phyloP scores from a whole-genome alignment of 2,329 filamentous ascomycete species.

The Tolypocladium ovalisporum region DNA sequence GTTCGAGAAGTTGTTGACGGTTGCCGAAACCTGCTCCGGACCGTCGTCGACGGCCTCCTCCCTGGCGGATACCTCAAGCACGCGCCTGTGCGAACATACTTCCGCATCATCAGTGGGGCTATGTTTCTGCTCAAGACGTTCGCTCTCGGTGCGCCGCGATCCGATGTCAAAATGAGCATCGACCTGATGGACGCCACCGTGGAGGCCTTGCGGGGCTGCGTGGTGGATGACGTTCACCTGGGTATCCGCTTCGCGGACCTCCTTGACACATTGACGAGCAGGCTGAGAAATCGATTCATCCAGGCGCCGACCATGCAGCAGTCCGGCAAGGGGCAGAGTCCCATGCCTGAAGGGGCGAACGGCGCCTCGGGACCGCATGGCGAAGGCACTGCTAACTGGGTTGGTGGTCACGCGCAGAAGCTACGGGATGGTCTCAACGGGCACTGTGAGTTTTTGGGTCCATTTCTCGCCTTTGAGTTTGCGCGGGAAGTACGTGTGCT shows the following conservation, averaged over 20 bases:
- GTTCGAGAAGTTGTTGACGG: constrained; percentile 69
- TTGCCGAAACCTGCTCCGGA: constrained; percentile 63
- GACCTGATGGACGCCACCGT: constrained; percentile 66
- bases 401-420: constrained; percentile 26
- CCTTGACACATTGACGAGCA: constrained; percentile 65
- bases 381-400: constrained; percentile 17
- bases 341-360: constrained; percentile 22
- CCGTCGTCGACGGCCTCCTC: constrained; percentile 66
- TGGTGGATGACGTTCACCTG: constrained; percentile 77
- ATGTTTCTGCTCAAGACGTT: constrained; percentile 83
- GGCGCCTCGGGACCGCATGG: constrained; percentile 14
- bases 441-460: constrained; percentile 19
- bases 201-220: constrained; percentile 61
- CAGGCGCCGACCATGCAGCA: constrained; percentile 43
- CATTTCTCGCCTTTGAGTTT: not conserved
- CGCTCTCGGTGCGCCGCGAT: constrained; percentile 66
- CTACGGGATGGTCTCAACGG: constrained; percentile 28
- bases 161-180: constrained; percentile 66
- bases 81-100: constrained; percentile 74
- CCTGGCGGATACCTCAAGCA: constrained; percentile 70
- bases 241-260: constrained; percentile 77
- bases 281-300: constrained; percentile 64
- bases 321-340: constrained; percentile 29
- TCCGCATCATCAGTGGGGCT: constrained; percentile 74
- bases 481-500: constrained; percentile 1